These are phyloP conservation scores for Fallopia convolvulus DNA, from an alignment of 148 eudicot genomes.

Conservation along the genomic window DNA sequence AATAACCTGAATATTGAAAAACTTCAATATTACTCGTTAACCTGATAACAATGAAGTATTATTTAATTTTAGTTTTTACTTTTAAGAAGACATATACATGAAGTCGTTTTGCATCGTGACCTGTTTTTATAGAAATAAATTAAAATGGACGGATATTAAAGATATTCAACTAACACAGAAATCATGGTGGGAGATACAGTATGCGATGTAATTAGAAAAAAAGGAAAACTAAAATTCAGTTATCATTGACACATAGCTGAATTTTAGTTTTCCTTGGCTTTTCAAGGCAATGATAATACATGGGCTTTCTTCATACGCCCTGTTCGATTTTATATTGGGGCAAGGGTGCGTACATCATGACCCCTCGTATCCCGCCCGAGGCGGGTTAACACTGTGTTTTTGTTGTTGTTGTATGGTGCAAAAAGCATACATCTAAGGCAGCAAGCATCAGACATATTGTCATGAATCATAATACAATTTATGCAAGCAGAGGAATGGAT, in stretches of 20 bases:
- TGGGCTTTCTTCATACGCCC: too few species aligned
- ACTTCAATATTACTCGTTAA: not conserved
- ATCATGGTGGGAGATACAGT: too few species aligned
- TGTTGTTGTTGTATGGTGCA: too few species aligned
- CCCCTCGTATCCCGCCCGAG: too few species aligned
- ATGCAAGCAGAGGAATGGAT: not conserved
- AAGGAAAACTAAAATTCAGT: too few species aligned
- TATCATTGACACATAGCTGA: too few species aligned
- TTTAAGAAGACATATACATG: not conserved
- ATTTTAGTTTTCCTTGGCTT: too few species aligned
- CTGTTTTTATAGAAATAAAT: not conserved
- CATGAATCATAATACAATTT: not conserved
- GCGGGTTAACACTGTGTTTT: too few species aligned
- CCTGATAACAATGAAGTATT: not conserved
- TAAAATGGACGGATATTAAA: not conserved
- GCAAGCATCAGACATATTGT: not conserved
- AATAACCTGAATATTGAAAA: constrained; percentile 42
- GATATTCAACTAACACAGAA: not conserved
- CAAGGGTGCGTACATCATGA: too few species aligned
- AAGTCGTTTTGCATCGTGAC: not conserved
- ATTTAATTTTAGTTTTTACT: not conserved
- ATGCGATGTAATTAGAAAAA: too few species aligned
- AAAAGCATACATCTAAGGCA: not conserved
- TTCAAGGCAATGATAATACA: too few species aligned
- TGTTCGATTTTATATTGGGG: too few species aligned